Conservation (phyloP, 2,329 filamentous ascomycete genomes). For the Emydomyces testavorans region DNA sequence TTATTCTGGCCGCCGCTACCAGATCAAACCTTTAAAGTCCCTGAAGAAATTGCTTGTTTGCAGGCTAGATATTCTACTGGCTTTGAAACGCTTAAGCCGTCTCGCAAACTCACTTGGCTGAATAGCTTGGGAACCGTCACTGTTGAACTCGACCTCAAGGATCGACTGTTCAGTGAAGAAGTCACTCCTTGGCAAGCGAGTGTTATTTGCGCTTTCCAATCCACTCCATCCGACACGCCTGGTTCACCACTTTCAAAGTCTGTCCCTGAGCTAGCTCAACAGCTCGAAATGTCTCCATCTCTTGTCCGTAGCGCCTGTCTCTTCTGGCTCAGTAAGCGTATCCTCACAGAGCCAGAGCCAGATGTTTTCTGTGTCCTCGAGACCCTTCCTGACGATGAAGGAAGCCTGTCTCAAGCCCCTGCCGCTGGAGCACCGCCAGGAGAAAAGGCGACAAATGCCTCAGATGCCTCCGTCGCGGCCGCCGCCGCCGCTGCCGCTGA, state of each 20-base stretch:
- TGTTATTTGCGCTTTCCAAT: constrained; percentile 72
- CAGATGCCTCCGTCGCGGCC: constrained; percentile 16
- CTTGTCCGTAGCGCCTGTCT: constrained; percentile 49
- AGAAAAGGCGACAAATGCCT: background rate
- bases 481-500: constrained; percentile 32
- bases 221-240: constrained; percentile 24
- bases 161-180: constrained; percentile 58
- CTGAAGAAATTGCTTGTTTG: constrained; percentile 39
- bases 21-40: constrained; percentile 38
- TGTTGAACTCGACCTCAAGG: constrained; percentile 70
- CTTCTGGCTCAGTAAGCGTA: constrained; percentile 52
- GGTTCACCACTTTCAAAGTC: constrained; percentile 29
- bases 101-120: constrained; percentile 80
- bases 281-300: constrained; percentile 44
- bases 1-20: constrained; percentile 86
- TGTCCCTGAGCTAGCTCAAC: constrained; percentile 35
- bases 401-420: background rate
- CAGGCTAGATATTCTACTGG: constrained; percentile 61
- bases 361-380: constrained; percentile 49
- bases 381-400: constrained; percentile 32
- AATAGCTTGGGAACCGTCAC: constrained; percentile 68
- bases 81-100: constrained; percentile 69
- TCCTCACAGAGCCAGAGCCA: constrained; percentile 38
- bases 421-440: constrained; percentile 3
- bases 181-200: constrained; percentile 79